Conservation (phyloP, 345 rosid species). For the Murraya paniculata region DNA sequence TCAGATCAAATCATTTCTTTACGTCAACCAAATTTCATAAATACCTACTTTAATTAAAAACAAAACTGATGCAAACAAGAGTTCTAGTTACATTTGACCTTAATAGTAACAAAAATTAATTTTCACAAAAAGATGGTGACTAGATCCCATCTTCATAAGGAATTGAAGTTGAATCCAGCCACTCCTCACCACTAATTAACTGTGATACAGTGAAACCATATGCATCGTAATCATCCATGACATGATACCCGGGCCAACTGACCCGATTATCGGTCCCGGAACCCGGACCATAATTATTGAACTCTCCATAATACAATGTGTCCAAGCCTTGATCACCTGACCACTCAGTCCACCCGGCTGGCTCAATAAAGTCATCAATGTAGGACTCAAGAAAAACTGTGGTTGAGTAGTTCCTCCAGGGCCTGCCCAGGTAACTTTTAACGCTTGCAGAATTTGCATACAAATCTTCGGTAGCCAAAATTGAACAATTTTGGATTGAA, state of each 20-base stretch:
- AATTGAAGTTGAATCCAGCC: slow-evolving; percentile 76
- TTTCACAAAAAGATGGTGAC: neutral
- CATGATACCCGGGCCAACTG: slow-evolving; percentile 66
- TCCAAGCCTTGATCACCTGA: slow-evolving; percentile 41
- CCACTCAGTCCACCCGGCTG: slow-evolving; percentile 70
- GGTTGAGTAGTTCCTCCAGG: slow-evolving; percentile 62
- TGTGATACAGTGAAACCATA: slow-evolving; percentile 62
- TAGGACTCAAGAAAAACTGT: slow-evolving; percentile 64
- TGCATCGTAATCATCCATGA: slow-evolving; percentile 63
- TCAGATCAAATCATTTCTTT: neutral
- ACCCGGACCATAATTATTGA: slow-evolving; percentile 74
- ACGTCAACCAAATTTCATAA: neutral
- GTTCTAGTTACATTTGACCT: neutral
- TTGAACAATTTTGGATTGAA: slow-evolving; percentile 74
- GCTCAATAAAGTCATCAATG: slow-evolving; percentile 60
- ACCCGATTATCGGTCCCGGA: slow-evolving; percentile 57
- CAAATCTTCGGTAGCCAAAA: slow-evolving; percentile 55
- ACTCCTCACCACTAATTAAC: slow-evolving; percentile 66
- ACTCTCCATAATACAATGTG: slow-evolving; percentile 75
- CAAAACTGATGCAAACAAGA: neutral
- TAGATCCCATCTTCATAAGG: slow-evolving; percentile 71
- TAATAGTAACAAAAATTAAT: neutral
- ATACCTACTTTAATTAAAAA: neutral
- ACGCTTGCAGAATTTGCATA: slow-evolving; percentile 27
- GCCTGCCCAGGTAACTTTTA: slow-evolving; percentile 76